Evolutionary conservation across 768 basidiomycete genomes (phyloP).

Genomic region (Lyophyllum atratum): DNA sequence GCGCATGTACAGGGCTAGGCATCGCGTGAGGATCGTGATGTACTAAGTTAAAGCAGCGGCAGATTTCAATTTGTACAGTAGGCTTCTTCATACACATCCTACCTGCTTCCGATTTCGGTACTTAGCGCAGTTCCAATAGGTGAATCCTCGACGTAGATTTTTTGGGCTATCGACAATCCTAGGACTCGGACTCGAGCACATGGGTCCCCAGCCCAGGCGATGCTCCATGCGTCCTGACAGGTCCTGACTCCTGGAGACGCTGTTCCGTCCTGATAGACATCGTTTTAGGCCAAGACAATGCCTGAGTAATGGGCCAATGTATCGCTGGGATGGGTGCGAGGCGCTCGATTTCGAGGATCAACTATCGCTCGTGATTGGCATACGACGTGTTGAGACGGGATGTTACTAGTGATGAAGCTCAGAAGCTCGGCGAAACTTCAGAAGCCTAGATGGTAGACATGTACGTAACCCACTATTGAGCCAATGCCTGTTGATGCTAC

Average conservation of each 20-base stretch:
- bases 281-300: constrained; percentile 58
- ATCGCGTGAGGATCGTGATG: no score
- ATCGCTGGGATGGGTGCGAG: constrained; percentile 52
- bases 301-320: constrained; percentile 49
- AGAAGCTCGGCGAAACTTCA: background rate
- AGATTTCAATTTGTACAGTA: no score
- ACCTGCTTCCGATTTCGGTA: constrained; percentile 30
- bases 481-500: background rate
- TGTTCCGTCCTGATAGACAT: background rate
- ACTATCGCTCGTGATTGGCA: constrained; percentile 49
- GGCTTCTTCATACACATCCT: no score
- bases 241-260: no score
- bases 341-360: constrained; percentile 46
- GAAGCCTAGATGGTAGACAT: background rate
- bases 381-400: constrained; percentile 31
- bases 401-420: constrained; percentile 17
- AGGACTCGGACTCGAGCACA: constrained; percentile 38
- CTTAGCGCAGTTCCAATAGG: background rate
- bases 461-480: background rate
- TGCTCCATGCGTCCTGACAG: background rate
- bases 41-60: no score
- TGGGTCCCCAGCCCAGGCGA: constrained; percentile 62
- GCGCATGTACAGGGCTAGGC: no score
- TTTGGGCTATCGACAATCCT: constrained; percentile 40
- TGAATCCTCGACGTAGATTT: constrained; percentile 26